phyloP scores from a whole-genome alignment of 163 green algal species.

The Coccomyxa subellipsoidea region DNA sequence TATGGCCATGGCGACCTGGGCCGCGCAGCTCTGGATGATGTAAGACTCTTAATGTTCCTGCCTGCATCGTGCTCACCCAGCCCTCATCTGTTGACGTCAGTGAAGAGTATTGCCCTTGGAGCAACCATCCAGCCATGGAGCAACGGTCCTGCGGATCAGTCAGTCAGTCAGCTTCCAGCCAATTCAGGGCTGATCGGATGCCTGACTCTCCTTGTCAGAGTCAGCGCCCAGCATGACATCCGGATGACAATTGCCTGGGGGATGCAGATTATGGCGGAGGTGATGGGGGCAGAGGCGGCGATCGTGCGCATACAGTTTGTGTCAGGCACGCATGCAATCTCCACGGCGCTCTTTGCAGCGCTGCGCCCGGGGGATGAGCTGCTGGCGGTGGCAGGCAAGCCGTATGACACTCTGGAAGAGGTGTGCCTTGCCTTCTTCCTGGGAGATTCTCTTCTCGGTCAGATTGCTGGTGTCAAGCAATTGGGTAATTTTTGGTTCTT shows the following conservation, averaged over 20 bases:
- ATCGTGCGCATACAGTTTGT: slow-evolving; percentile 85
- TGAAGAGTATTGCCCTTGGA: too few relatives aligned
- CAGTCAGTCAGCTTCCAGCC: too few relatives aligned
- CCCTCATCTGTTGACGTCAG: too few relatives aligned
- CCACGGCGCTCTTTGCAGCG: slow-evolving; percentile 73
- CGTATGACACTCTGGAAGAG: slow-evolving; percentile 95
- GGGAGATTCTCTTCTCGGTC: neutral
- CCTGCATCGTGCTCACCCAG: neutral
- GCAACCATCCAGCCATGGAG: too few relatives aligned
- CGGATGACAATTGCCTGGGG: neutral
- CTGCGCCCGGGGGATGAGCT: slow-evolving; percentile 87
- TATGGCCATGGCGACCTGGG: slow-evolving; percentile 89
- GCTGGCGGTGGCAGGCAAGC: slow-evolving; percentile 81
- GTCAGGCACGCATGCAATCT: slow-evolving; percentile 93
- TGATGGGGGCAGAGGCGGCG: slow-evolving; percentile 87
- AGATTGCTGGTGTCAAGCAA: neutral
- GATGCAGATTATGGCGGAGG: slow-evolving; percentile 68
- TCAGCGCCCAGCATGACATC: neutral
- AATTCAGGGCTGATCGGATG: too few relatives aligned
- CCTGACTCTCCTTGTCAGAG: neutral
- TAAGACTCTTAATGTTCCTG: slow-evolving; percentile 20
- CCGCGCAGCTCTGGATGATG: slow-evolving; percentile 76
- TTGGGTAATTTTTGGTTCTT: too few relatives aligned
- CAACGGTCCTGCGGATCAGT: too few relatives aligned
- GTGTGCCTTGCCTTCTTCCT: slow-evolving; percentile 23